Base-by-base conservation (phyloP, 2,329 filamentous ascomycete genomes). In the Pseudocercospora eumusae region DNA sequence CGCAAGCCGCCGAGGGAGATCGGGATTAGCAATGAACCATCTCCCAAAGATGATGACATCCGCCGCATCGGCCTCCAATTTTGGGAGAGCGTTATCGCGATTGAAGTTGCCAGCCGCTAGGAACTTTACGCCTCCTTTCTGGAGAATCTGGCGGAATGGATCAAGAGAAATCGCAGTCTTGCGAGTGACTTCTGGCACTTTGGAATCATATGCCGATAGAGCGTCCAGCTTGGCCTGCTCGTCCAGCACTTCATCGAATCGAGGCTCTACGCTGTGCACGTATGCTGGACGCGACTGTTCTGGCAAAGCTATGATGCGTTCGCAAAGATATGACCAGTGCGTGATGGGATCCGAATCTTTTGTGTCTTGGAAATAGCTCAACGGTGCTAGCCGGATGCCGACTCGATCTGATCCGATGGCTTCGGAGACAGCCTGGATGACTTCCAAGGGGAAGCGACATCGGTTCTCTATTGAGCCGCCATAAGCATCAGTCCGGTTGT, bases 301-400 rank as follows among this genome's bases (percentile, higher is more conserved):
- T 4, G 84, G 75, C 49, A 69, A 47, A 6, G 52, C 18, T 0
- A 57, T 65, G 11, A 70, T 66, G 21, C 82, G 77, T 36, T 75
- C 68, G 45, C 85, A 80, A 11, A 88, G 70, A 66, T 89, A 79
- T 0, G 76, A 75, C 69, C 88, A 90, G 64, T 89, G 86, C 0
- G 84, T 82, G 8, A 83, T 69, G 0, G 86, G 86, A 49, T 89
- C 78, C 0, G 71, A 66, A 83, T 88, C 87, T 27, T 76, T 76
- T 83, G 89, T 70, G 40, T 77, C 76, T 63, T 89, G 85, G 75
- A 86, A 89, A 0, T 75, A 75, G 57, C 81, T 83, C 76, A 82
- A 89, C 0, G 87, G 88, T 2, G 80, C 84, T 4, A 90, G 74
- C 1, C 87, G 28, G 89, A 81, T 0, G 80, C 84, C 1, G 82